Percentiles rank a stretch among this genome's conserved stretches.
These are phyloP conservation scores for Quercus wislizeni DNA, from an alignment of 306 rosid species.

Conservation along the genomic window DNA sequence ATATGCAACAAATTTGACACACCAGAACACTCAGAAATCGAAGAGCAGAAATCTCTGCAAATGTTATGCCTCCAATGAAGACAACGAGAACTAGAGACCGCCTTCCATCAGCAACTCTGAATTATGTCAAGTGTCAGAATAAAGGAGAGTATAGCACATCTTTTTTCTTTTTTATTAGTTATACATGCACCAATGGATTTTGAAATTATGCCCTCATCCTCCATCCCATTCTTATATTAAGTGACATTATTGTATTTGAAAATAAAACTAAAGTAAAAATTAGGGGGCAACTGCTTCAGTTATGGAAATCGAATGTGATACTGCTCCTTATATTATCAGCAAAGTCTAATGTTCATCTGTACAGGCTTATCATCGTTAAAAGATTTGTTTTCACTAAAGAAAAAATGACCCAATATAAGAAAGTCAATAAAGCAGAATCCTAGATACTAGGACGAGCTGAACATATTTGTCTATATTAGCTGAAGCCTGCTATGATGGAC, in stretches of 20 bases:
- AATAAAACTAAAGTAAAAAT: background rate
- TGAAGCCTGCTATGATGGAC: conserved; percentile 68
- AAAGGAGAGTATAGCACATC: conserved; percentile 3
- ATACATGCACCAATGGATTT: too few relatives aligned
- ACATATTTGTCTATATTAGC: conserved; percentile 63
- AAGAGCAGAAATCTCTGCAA: conserved; percentile 91
- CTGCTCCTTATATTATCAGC: background rate
- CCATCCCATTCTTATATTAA: background rate
- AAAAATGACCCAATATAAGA: background rate
- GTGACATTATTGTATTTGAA: background rate
- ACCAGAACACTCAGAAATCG: conserved; percentile 92
- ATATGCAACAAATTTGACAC: conserved; percentile 21
- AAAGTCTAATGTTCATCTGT: background rate
- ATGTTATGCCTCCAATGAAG: conserved; percentile 89
- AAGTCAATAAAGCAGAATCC: conserved; percentile 16
- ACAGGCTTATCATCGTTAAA: background rate
- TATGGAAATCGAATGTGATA: background rate
- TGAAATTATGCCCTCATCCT: too few relatives aligned
- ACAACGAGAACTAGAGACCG: conserved; percentile 87
- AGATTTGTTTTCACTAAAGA: background rate
- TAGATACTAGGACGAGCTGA: conserved; percentile 19
- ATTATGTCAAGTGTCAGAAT: conserved; percentile 19
- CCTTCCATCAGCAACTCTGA: conserved; percentile 85
- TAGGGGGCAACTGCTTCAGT: background rate
- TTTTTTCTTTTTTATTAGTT: background rate